Conservation (phyloP, 2,329 filamentous ascomycete genomes). For the Rachicladosporium sp. region DNA sequence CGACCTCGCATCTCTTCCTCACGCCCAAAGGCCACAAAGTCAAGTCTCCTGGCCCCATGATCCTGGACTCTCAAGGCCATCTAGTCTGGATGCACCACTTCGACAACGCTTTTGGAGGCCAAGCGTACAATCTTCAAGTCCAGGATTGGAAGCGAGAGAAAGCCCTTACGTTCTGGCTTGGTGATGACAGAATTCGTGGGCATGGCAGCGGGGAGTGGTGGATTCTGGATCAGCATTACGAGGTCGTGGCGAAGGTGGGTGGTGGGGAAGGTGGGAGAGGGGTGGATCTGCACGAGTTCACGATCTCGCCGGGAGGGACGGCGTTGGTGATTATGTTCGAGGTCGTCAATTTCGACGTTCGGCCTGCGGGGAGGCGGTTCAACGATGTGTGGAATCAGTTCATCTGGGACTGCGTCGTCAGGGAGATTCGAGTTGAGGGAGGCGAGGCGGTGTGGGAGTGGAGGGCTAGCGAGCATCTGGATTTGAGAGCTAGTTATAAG, state of each 20-base stretch:
- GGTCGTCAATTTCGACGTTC: slow-evolving; percentile 4
- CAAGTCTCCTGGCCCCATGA: slow-evolving; percentile 14
- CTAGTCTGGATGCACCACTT: slow-evolving; percentile 16
- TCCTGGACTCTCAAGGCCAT: slow-evolving; percentile 13
- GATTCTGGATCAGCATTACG: slow-evolving; percentile 13
- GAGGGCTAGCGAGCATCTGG: slow-evolving; percentile 34
- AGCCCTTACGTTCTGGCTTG: slow-evolving; percentile 24
- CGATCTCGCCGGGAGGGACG: slow-evolving; percentile 27
- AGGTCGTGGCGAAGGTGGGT: slow-evolving; percentile 25
- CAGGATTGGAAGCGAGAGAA: slow-evolving; percentile 21
- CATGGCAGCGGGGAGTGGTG: slow-evolving; percentile 17
- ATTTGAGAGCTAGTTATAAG: slow-evolving; percentile 21
- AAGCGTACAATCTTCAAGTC: slow-evolving; percentile 19
- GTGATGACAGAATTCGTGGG: slow-evolving; percentile 20
- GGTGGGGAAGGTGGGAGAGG: slow-evolving; percentile 24
- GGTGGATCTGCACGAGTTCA: slow-evolving; percentile 32
- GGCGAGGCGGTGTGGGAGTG: slow-evolving; percentile 5
- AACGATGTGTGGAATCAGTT: slow-evolving; percentile 17
- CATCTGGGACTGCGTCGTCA: slow-evolving; percentile 14
- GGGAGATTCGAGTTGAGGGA: slow-evolving; percentile 15
- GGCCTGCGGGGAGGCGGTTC: slow-evolving; percentile 12
- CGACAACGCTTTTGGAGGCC: slow-evolving; percentile 12
- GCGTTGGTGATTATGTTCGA: slow-evolving; percentile 29
- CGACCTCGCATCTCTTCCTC: slow-evolving; percentile 16
- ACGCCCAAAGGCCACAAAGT: slow-evolving; percentile 14